Base-by-base conservation (phyloP, 345 rosid genomes). In the Conringia planisiliqua region DNA sequence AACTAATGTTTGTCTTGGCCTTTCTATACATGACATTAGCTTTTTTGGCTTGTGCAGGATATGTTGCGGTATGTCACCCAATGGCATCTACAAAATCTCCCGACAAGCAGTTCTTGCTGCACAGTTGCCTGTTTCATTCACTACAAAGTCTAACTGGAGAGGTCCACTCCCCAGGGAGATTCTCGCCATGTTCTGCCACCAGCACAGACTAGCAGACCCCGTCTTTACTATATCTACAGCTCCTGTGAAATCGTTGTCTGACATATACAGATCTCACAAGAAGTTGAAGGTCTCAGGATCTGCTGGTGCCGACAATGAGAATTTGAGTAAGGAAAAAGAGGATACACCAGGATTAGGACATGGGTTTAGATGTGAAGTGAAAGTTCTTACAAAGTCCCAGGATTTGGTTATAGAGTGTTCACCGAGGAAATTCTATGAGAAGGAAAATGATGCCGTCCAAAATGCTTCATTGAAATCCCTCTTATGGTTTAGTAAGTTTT, bases 121-220 rank as follows among this genome's bases (percentile, higher is more conserved):
- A 14, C 89, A 89, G 79, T 79, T 92, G 81, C 97, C 99, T 47
- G 13, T 54, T 32, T 70, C 80, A 33, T 92, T 79, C 74, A 91
- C 96, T 11, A 83, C 90, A 47, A 92, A 80, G 77, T 68, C 90
- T 74, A 87, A 88, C 54, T 95, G 99, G 99, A 88, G 87, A 73
- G 97, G 97, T 68, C 83, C 86, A 68, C 80, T 79, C 51, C 99
- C 99, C 10, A 87, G 85, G 82, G 99, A 95, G 75, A 82, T 90
- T 48, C 84, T 92, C 30, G 57, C 81, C 72, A 51, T 85, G 65
- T 90, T 95, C 78, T 95, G 99, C 83, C 93, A 92, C 77, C 90
- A 82, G 83, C 95, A 92, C 47, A 80, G 84, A 66, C 85, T 92
- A 51, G 81, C 89, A 69, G 99, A 95, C 74, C 99, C 99, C 12